Percentiles rank a stretch among this genome's conserved stretches.
Evolutionary conservation across 768 basidiomycete genomes (phyloP).

Genomic region (Trametes cinnabarina): DNA sequence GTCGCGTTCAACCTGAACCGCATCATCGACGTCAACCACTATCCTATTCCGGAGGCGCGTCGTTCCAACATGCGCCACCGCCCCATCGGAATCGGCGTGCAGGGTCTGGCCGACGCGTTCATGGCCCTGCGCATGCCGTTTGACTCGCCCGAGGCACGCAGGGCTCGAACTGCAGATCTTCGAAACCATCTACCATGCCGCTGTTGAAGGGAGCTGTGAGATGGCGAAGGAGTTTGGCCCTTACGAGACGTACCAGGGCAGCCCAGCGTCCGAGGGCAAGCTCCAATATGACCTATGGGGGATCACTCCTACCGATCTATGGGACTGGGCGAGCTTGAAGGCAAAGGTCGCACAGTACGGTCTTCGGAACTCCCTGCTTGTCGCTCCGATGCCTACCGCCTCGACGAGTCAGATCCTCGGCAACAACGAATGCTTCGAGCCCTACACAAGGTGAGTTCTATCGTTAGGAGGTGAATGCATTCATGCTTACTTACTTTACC

Average conservation of each 20-base stretch:
- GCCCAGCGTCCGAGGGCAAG: constrained; percentile 83
- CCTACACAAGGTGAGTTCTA: constrained; percentile 78
- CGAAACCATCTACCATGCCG: constrained; percentile 97
- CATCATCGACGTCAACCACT: constrained; percentile 94
- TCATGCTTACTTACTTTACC: not conserved
- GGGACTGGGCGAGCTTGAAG: constrained; percentile 93
- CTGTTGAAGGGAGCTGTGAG: constrained; percentile 88
- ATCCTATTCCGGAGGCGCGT: constrained; percentile 88
- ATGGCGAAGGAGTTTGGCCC: constrained; percentile 75
- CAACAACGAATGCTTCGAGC: constrained; percentile 98
- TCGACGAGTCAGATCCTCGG: constrained; percentile 98
- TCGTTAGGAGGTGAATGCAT: not conserved
- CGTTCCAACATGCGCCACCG: constrained; percentile 96
- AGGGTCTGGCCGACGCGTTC: constrained; percentile 97
- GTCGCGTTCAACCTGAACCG: constrained; percentile 91
- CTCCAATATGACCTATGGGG: constrained; percentile 97
- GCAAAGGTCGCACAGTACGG: constrained; percentile 80
- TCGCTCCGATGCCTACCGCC: constrained; percentile 99
- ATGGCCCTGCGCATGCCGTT: constrained; percentile 97
- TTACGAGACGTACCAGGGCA: constrained; percentile 88
- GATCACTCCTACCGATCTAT: constrained; percentile 78
- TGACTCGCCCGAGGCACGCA: constrained; percentile 81
- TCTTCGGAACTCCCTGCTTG: constrained; percentile 83
- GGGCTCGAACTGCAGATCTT: constrained; percentile 95
- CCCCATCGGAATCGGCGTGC: constrained; percentile 95